These are phyloP conservation scores for Ilex paraguariensis DNA, from an alignment of 305 asterid species.

Conservation along the genomic window DNA sequence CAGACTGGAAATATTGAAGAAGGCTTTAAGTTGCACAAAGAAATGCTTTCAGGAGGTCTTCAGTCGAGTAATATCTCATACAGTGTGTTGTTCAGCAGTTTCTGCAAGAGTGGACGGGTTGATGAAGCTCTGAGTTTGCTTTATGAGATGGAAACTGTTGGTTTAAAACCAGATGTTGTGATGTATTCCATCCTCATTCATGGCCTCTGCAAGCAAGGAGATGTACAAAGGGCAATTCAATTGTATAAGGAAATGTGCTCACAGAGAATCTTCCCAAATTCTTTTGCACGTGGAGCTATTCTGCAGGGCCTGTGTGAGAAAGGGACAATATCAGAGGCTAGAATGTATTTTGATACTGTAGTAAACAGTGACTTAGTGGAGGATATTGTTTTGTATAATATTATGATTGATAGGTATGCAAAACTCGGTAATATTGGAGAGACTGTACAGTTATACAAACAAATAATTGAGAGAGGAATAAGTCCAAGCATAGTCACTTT, in stretches of 20 bases:
- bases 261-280: slow-evolving; percentile 33
- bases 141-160: slow-evolving; percentile 40
- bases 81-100: slow-evolving; percentile 41
- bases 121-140: slow-evolving; percentile 55
- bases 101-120: slow-evolving; percentile 57
- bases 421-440: slow-evolving; percentile 55
- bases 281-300: slow-evolving; percentile 42
- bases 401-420: slow-evolving; percentile 57
- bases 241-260: slow-evolving; percentile 44
- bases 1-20: slow-evolving; percentile 45
- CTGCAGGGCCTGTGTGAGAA: slow-evolving; percentile 49
- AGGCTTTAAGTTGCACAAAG: slow-evolving; percentile 49
- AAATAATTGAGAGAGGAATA: slow-evolving; percentile 49
- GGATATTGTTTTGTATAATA: slow-evolving; percentile 59
- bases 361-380: slow-evolving; percentile 28
- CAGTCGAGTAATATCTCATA: slow-evolving; percentile 38
- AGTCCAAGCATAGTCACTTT: slow-evolving; percentile 59
- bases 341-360: slow-evolving; percentile 47
- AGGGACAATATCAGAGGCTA: slow-evolving; percentile 47
- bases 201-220: slow-evolving; percentile 66
- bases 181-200: slow-evolving; percentile 58
- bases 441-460: slow-evolving; percentile 40
- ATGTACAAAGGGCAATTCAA: slow-evolving; percentile 38
- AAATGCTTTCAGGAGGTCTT: slow-evolving; percentile 51
- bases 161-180: slow-evolving; percentile 46